phyloP scores from a whole-genome alignment of 768 basidiomycete species.

The Cyathus striatus region DNA sequence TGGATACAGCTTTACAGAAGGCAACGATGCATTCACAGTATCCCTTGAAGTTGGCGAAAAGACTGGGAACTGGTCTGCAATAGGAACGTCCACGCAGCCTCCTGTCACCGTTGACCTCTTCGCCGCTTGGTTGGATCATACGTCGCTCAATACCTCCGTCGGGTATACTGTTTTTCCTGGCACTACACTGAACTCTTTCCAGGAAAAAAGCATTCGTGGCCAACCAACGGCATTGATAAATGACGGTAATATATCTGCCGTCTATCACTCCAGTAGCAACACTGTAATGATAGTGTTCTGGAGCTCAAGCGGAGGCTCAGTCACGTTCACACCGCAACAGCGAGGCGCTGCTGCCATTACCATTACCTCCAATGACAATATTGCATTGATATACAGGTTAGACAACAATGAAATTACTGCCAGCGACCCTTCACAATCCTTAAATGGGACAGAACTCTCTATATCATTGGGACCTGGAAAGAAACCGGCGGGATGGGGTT shows the following conservation, averaged over 20 bases:
- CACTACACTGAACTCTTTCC: slow-evolving; percentile 21
- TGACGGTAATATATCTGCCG: slow-evolving; percentile 33
- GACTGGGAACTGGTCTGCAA: slow-evolving; percentile 55
- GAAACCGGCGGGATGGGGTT: slow-evolving; percentile 17
- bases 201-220: slow-evolving; percentile 13
- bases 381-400: slow-evolving; percentile 25
- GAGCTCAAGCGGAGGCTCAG: slow-evolving; percentile 29
- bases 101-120: slow-evolving; percentile 50
- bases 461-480: slow-evolving; percentile 15
- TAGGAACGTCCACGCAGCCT: slow-evolving; percentile 60
- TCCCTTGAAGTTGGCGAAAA: slow-evolving; percentile 37
- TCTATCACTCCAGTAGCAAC: slow-evolving; percentile 28
- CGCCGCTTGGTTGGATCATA: slow-evolving; percentile 34
- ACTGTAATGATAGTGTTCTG: slow-evolving; percentile 42
- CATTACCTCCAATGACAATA: slow-evolving; percentile 26
- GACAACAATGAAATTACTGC: slow-evolving; percentile 32
- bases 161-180: slow-evolving; percentile 41
- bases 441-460: slow-evolving; percentile 20
- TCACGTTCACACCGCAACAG: slow-evolving; percentile 16
- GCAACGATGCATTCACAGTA: slow-evolving; percentile 15
- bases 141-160: slow-evolving; percentile 14
- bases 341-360: slow-evolving; percentile 22
- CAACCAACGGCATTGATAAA: slow-evolving; percentile 22
- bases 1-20: slow-evolving; percentile 48
- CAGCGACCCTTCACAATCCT: slow-evolving; percentile 43